These are phyloP conservation scores for Benincasa hispida DNA, from an alignment of 306 rosid species.

Conservation along the genomic window DNA sequence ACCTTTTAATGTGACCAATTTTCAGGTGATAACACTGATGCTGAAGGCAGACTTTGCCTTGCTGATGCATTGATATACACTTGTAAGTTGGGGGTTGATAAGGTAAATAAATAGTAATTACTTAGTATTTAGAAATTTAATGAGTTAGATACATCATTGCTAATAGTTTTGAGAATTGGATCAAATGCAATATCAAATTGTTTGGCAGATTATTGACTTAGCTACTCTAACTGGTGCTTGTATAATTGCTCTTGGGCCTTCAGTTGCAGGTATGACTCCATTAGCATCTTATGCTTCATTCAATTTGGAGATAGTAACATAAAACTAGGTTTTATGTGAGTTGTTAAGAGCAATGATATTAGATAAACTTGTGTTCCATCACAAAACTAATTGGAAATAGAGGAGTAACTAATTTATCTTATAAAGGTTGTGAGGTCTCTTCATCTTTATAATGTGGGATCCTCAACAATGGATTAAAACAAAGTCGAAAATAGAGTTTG, in stretches of 20 bases:
- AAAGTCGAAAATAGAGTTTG: too few relatives aligned
- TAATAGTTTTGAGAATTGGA: background rate
- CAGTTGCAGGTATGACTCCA: conserved; percentile 61
- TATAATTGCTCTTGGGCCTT: conserved; percentile 75
- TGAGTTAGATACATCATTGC: too few relatives aligned
- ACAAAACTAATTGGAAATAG: too few relatives aligned
- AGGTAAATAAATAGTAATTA: conserved; percentile 33
- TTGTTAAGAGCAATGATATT: too few relatives aligned
- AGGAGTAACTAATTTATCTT: too few relatives aligned
- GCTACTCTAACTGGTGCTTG: conserved; percentile 98
- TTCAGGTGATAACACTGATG: conserved; percentile 99
- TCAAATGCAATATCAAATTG: conserved; percentile 17
- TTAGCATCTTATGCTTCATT: background rate
- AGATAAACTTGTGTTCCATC: too few relatives aligned
- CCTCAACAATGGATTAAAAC: too few relatives aligned
- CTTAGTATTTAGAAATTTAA: background rate
- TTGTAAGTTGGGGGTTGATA: conserved; percentile 93
- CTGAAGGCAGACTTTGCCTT: conserved; percentile 95
- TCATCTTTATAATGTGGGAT: too few relatives aligned
- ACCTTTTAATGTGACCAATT: background rate
- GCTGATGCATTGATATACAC: conserved; percentile 94
- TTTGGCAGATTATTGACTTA: conserved; percentile 69
- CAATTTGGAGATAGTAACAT: background rate
- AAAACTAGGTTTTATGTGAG: background rate
- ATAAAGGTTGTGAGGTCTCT: too few relatives aligned